Percentiles rank a stretch among this genome's conserved stretches.
phyloP scores from a whole-genome alignment of 805 yeast genomes.

The Saccharomyces eubayanus region DNA sequence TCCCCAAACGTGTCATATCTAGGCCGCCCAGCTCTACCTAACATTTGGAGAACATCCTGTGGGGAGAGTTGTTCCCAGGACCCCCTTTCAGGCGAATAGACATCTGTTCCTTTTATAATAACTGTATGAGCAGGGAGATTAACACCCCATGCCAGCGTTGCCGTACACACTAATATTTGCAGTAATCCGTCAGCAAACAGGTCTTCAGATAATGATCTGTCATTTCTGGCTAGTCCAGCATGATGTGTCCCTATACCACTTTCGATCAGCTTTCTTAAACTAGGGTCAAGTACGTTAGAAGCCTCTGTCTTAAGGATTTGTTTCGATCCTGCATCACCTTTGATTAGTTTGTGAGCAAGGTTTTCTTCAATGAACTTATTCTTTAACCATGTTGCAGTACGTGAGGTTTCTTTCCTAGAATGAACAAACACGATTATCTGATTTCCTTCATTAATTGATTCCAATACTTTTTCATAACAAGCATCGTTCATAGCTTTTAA shows the following conservation, averaged over 20 bases:
- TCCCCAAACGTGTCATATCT: conserved; percentile 87
- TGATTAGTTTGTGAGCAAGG: conserved; percentile 37
- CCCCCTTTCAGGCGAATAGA: conserved; percentile 86
- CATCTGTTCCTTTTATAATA: conserved; percentile 85
- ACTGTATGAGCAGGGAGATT: conserved; percentile 93
- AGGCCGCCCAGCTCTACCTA: conserved; percentile 98
- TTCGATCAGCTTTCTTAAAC: conserved; percentile 51
- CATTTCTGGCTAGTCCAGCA: conserved; percentile 73
- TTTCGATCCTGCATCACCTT: conserved; percentile 43
- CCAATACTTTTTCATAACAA: conserved; percentile 71
- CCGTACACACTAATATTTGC: conserved; percentile 81
- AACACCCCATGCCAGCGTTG: conserved; percentile 96
- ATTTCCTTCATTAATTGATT: conserved; percentile 51
- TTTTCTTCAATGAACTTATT: conserved; percentile 53
- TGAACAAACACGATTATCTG: conserved; percentile 90
- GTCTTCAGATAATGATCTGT: conserved; percentile 74
- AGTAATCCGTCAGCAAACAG: conserved; percentile 80
- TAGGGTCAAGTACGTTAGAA: conserved; percentile 43
- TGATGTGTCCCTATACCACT: conserved; percentile 84
- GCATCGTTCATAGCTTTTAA: conserved; percentile 82
- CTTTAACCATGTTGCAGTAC: conserved; percentile 68
- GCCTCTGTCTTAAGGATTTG: conserved; percentile 62
- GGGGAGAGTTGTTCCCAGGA: conserved; percentile 88
- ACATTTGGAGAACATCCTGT: conserved; percentile 91
- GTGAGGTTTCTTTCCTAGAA: conserved; percentile 82